Percentiles rank a stretch among this genome's conserved stretches.
Evolutionary conservation across 139 green algal genomes (phyloP).

Genomic region (Limnomonas spitsbergensis): DNA sequence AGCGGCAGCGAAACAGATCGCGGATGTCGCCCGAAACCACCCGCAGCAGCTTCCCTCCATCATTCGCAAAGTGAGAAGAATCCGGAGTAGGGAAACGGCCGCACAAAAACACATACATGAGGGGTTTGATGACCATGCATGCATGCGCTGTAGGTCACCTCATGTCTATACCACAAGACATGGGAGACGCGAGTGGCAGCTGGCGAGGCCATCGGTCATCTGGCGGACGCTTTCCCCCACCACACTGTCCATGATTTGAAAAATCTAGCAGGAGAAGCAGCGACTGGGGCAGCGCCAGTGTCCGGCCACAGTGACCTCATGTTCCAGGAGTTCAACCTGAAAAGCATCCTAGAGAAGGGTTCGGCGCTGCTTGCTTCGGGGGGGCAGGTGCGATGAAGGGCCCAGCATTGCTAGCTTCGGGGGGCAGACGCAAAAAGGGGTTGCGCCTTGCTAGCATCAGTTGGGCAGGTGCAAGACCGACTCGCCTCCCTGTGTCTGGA

Average conservation of each 20-base stretch:
- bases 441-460: too few species aligned
- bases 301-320: too few species aligned
- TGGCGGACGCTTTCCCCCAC: constrained; percentile 75
- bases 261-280: not conserved
- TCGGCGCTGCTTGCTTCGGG: constrained; percentile 73
- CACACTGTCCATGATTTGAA: constrained; percentile 48
- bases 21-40: constrained; percentile 66
- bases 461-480: too few species aligned
- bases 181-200: constrained; percentile 84
- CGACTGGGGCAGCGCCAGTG: not conserved
- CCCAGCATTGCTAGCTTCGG: too few species aligned
- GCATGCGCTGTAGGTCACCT: constrained; percentile 48
- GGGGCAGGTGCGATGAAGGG: constrained; percentile 75
- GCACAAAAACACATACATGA: not conserved
- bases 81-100: not conserved
- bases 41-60: constrained; percentile 72
- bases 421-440: too few species aligned
- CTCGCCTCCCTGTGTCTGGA: too few species aligned
- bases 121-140: not conserved
- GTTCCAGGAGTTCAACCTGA: constrained; percentile 61
- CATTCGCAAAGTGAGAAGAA: constrained; percentile 55
- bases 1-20: constrained; percentile 78
- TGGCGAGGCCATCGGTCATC: constrained; percentile 65
- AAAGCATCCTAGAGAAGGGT: constrained; percentile 66
- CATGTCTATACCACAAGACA: constrained; percentile 57